phyloP scores from a whole-genome alignment of 2,329 filamentous ascomycete species.

The Amesomyces nigricolor region DNA sequence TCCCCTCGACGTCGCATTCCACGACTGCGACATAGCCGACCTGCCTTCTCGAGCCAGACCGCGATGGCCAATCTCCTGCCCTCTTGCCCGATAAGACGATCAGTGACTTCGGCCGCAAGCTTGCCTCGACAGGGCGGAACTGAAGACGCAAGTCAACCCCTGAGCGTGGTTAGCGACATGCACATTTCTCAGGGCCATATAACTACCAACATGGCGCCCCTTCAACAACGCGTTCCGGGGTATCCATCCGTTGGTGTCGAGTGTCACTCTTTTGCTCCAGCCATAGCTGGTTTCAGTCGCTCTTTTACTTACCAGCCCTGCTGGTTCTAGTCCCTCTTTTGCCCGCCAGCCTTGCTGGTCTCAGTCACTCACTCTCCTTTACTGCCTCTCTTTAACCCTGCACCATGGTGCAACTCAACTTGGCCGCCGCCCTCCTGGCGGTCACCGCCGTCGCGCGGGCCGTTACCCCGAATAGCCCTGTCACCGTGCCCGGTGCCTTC shows the following conservation, averaged over 20 bases:
- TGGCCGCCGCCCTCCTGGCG: conserved; percentile 35
- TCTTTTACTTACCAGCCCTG: conserved; percentile 4
- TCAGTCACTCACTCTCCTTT: conserved; percentile 8
- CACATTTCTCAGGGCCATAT: conserved; percentile 11
- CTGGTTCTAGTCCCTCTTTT: conserved; percentile 10
- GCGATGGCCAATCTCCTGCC: conserved; percentile 8
- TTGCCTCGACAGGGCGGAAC: conserved; percentile 13
- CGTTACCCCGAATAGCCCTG: conserved; percentile 24
- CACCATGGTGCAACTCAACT: conserved; percentile 35
- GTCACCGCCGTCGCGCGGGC: conserved; percentile 29
- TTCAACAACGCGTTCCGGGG: background rate
- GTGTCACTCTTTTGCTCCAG: conserved; percentile 13
- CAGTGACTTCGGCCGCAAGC: conserved; percentile 26
- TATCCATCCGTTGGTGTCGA: conserved; percentile 2
- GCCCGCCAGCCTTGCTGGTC: conserved; percentile 10
- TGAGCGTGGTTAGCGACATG: background rate
- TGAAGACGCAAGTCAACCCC: conserved; percentile 11
- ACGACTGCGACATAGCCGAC: conserved; percentile 21
- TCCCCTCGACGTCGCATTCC: conserved; percentile 23
- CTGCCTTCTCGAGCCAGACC: conserved; percentile 28
- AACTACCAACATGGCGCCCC: conserved; percentile 12
- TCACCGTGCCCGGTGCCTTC: conserved; percentile 42
- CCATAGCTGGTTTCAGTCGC: background rate
- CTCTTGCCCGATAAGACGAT: conserved; percentile 23
- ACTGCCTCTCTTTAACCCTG: background rate